Conservation (phyloP, 176 grass and related monocot species). For the sorghum (Sorghum bicolor) region Sorghum_bicolor_NCBIv3 NC_012870.2:62167501-62168000, state of each 20-base stretch:
- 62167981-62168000: slow-evolving; percentile 70
- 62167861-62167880: slow-evolving; percentile 90
- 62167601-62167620: background rate
- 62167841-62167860: slow-evolving; percentile 86
- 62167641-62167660: background rate
- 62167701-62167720: background rate
- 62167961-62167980: slow-evolving; percentile 34
- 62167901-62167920: slow-evolving; percentile 96
- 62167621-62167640: background rate
- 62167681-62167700: background rate
- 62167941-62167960: slow-evolving; percentile 46
- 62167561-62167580: background rate
- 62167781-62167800: background rate
- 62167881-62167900: slow-evolving; percentile 92
- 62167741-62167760: background rate
- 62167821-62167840: slow-evolving; percentile 30
- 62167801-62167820: background rate
- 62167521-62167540: background rate
- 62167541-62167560: background rate
- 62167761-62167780: background rate
- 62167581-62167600: background rate
- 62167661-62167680: background rate
- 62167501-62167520: background rate
- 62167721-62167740: background rate
- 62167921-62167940: slow-evolving; percentile 95